These are phyloP conservation scores for Ceratocystis cubensis DNA, from an alignment of 2,329 filamentous ascomycete genomes.

Conservation along the genomic window DNA sequence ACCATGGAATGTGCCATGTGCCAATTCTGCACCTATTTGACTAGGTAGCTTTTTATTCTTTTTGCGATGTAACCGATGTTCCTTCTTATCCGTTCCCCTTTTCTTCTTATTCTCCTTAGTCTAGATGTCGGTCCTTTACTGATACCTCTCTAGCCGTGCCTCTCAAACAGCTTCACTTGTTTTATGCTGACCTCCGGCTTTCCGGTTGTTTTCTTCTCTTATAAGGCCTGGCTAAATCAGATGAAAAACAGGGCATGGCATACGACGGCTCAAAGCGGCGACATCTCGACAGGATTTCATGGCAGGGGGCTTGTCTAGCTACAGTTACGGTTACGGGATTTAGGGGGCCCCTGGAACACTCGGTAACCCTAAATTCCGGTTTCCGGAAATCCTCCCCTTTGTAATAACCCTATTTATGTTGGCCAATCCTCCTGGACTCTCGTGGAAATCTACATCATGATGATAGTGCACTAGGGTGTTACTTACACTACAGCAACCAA, in stretches of 20 bases:
- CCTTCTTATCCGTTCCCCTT: no score
- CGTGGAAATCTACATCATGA: no score
- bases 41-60: not conserved
- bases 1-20: not conserved
- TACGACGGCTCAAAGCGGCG: not conserved
- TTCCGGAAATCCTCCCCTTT: not conserved
- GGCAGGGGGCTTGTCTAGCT: not conserved
- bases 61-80: not conserved
- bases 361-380: not conserved
- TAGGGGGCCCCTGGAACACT: not conserved
- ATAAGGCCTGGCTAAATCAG: constrained; percentile 4
- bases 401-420: no score
- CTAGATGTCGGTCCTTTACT: not conserved
- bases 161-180: not conserved
- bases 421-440: no score
- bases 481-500: no score
- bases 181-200: not conserved
- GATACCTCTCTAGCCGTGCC: not conserved
- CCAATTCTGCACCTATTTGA: not conserved
- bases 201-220: not conserved
- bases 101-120: no score
- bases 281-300: not conserved
- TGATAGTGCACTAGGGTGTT: no score
- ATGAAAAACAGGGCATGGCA: not conserved
- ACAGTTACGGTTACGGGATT: not conserved